Conservation (phyloP, 768 basidiomycete species). For the Mycena rebaudengoi region DNA sequence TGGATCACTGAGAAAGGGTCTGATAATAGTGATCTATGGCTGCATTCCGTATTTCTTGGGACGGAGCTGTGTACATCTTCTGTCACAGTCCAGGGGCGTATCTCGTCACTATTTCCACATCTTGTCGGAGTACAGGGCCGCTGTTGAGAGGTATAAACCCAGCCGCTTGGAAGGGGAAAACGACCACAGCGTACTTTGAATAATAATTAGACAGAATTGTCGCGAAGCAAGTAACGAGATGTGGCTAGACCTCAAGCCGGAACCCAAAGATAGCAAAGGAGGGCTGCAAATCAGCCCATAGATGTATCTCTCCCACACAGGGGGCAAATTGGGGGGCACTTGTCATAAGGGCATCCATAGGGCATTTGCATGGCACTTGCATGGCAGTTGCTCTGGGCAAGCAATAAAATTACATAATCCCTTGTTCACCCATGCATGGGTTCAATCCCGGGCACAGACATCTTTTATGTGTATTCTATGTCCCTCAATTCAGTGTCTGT, state of each 20-base stretch:
- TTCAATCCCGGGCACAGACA: too few relatives aligned
- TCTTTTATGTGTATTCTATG: too few relatives aligned
- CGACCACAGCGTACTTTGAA: slow-evolving; percentile 24
- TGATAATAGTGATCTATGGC: slow-evolving; percentile 25
- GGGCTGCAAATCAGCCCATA: slow-evolving; percentile 11
- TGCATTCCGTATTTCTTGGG: slow-evolving; percentile 8
- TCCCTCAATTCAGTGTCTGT: too few relatives aligned
- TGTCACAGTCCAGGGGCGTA: slow-evolving; percentile 22
- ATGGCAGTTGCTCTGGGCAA: too few relatives aligned
- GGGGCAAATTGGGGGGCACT: too few relatives aligned
- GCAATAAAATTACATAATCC: too few relatives aligned
- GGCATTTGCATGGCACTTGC: too few relatives aligned
- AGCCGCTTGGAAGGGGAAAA: slow-evolving; percentile 24
- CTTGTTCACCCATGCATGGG: too few relatives aligned
- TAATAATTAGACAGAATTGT: not conserved
- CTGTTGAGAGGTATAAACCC: slow-evolving; percentile 19
- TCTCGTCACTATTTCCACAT: slow-evolving; percentile 21
- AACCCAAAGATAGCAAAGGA: slow-evolving; percentile 15
- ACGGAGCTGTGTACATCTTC: slow-evolving; percentile 14
- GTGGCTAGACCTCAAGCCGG: slow-evolving; percentile 17
- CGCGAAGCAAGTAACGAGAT: not conserved
- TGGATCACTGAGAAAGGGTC: too few relatives aligned
- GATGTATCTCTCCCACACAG: slow-evolving; percentile 26
- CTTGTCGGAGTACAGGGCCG: slow-evolving; percentile 13
- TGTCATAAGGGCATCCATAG: too few relatives aligned